Evolutionary conservation across 2,329 filamentous ascomycete genomes (phyloP).

Genomic region (Diaporthe vaccinii): DNA sequence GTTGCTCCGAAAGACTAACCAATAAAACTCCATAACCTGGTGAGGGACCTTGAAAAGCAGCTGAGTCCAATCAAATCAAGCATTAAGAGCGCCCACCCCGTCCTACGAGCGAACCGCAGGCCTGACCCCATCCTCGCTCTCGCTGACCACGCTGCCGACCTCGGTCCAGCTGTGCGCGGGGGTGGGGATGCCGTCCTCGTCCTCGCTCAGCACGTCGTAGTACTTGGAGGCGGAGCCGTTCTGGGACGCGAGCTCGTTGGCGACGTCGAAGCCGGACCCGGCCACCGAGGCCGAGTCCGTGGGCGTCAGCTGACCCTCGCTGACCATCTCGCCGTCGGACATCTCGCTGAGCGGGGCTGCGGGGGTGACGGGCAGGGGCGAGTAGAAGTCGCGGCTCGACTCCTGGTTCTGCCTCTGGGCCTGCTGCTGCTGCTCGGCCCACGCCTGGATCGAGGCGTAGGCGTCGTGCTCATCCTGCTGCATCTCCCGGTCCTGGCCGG

Average conservation of each 20-base stretch:
- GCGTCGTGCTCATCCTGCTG: constrained; percentile 56
- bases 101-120: constrained; percentile 51
- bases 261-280: constrained; percentile 64
- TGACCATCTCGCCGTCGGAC: constrained; percentile 55
- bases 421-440: constrained; percentile 66
- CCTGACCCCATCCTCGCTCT: constrained; percentile 59
- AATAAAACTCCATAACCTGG: constrained; percentile 9
- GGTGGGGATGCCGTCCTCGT: constrained; percentile 68
- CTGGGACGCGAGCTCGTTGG: constrained; percentile 56
- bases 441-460: constrained; percentile 74
- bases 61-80: constrained; percentile 15
- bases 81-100: background rate
- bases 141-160: constrained; percentile 73
- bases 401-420: constrained; percentile 35
- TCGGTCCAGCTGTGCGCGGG: constrained; percentile 74
- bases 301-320: constrained; percentile 69
- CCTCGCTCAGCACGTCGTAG: constrained; percentile 71
- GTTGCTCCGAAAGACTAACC: constrained; percentile 2
- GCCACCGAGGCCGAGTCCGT: constrained; percentile 70
- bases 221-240: constrained; percentile 55
- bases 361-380: constrained; percentile 68
- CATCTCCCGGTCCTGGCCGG: constrained; percentile 56
- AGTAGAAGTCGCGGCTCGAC: constrained; percentile 67
- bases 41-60: background rate
- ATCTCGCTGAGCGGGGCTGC: constrained; percentile 64